Base-by-base conservation (phyloP, 768 basidiomycete genomes). In the Serendipita sp. region DNA sequence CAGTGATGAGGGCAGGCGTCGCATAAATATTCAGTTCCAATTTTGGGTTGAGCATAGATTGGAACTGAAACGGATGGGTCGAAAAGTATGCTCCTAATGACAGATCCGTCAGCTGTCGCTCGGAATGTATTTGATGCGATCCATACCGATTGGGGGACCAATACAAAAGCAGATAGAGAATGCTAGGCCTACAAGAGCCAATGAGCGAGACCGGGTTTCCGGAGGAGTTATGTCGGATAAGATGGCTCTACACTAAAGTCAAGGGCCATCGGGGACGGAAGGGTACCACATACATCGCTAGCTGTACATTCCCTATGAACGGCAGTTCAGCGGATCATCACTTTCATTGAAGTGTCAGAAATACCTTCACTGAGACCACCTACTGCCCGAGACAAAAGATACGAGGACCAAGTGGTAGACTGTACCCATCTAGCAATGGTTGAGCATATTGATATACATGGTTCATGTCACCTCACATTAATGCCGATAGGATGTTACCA, bases 101-200 rank as follows among this genome's bases (percentile, higher is more conserved):
- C 30, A 44, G 65, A 67, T 69, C 23, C 13, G 28, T 16, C 47
- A 28, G 18, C 34, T 66, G 28, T 58, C 63, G 16, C 48, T 62
- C 18, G 63, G 44, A 11, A 56, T 46, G 4, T 66, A 46, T 30
- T 35, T 51, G n/a, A 66, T 36, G 48, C 38, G 48, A 52, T 32
- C 8, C 56, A 60, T 32, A 60, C 95, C 95, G 65, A 99, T 85
- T 15, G 91, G 90, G 36, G 95, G 95, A 3, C 91, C 91, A 60
- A 91, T 84, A 73, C 84, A 86, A 75, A 97, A 98, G 73, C 92
- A 95, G 60, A 97, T 85, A 15, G 92, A 89, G 70, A 99, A 99
- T 0, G 96, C 95, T 52, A 98, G 90, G 13, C 96, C 95, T 51
- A 99, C 87, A 66, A 95, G 82, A 0, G 96, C 89, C 16, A 99